These are phyloP conservation scores for Trametes cingulata DNA, from an alignment of 768 basidiomycete genomes.

Conservation along the genomic window DNA sequence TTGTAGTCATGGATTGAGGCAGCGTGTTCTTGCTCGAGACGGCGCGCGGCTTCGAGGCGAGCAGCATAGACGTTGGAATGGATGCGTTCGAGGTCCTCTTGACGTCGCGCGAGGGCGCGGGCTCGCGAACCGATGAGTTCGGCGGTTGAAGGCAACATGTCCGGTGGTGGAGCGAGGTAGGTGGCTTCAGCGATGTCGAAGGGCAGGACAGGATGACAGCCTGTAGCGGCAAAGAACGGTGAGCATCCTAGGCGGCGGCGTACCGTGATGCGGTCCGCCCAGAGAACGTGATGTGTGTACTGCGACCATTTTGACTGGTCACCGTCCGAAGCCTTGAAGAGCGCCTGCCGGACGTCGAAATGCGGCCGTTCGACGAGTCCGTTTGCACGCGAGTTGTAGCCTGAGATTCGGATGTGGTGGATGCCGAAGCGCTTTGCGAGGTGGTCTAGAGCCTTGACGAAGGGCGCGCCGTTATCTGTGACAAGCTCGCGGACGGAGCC, in stretches of 20 bases:
- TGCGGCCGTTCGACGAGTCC: constrained; percentile 23
- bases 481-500: no score
- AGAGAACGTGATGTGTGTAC: constrained; percentile 32
- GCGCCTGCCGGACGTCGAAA: constrained; percentile 21
- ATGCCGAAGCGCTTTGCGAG: constrained; percentile 36
- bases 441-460: constrained; percentile 29
- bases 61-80: constrained; percentile 7
- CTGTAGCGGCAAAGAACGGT: constrained; percentile 24
- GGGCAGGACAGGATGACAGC: constrained; percentile 23
- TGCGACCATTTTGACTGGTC: constrained; percentile 25
- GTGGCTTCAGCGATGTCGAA: constrained; percentile 25
- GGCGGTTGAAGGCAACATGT: not conserved
- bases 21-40: constrained; percentile 21
- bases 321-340: constrained; percentile 24
- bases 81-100: constrained; percentile 15
- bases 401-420: constrained; percentile 34
- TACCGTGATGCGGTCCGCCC: constrained; percentile 39
- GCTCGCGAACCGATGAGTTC: constrained; percentile 25
- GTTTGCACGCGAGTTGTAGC: no score
- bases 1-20: constrained; percentile 27
- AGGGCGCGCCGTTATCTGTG: constrained; percentile 42
- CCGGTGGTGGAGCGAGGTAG: constrained; percentile 14
- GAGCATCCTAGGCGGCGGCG: constrained; percentile 33
- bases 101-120: constrained; percentile 15
- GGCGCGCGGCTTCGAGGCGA: not conserved